Percentiles rank a stretch among this genome's conserved stretches.
Evolutionary conservation across 2,329 filamentous ascomycete species (phyloP).

Genomic region (Orbilia quercus): DNA sequence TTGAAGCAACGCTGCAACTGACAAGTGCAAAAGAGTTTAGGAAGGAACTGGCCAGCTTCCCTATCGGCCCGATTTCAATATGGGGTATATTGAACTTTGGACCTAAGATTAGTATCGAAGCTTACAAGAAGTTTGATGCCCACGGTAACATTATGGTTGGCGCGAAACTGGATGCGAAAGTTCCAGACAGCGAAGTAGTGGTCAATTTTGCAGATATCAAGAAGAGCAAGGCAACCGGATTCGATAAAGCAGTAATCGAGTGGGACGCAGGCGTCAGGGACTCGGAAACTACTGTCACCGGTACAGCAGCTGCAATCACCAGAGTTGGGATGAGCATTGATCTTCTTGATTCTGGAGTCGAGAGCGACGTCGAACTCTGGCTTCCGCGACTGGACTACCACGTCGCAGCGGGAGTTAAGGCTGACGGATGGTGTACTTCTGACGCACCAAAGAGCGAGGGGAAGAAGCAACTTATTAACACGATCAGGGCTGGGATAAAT

Average conservation of each 20-base stretch:
- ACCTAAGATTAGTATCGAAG: constrained; percentile 1
- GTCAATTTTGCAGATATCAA: constrained; percentile 3
- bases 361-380: constrained; percentile 16
- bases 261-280: constrained; percentile 11
- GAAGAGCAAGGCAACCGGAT: not conserved
- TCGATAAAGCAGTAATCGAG: not conserved
- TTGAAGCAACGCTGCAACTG: constrained; percentile 17
- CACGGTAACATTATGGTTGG: constrained; percentile 2
- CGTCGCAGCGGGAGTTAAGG: constrained; percentile 5
- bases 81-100: constrained; percentile 27
- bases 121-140: constrained; percentile 4
- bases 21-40: not conserved
- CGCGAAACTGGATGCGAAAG: constrained; percentile 6
- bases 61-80: constrained; percentile 7
- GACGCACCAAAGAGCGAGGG: not conserved
- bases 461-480: too few relatives aligned
- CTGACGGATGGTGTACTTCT: constrained; percentile 5
- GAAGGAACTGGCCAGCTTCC: constrained; percentile 2
- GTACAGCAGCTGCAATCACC: constrained; percentile 10
- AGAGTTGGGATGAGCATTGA: constrained; percentile 4
- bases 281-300: constrained; percentile 3
- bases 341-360: not conserved
- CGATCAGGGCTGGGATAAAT: constrained; percentile 1
- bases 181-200: constrained; percentile 7
- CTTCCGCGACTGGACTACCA: constrained; percentile 18